Evolutionary conservation across 345 rosid species (phyloP), one percentile per base, ranked within the genome.

Genomic region (Ricinus communis): DNA sequence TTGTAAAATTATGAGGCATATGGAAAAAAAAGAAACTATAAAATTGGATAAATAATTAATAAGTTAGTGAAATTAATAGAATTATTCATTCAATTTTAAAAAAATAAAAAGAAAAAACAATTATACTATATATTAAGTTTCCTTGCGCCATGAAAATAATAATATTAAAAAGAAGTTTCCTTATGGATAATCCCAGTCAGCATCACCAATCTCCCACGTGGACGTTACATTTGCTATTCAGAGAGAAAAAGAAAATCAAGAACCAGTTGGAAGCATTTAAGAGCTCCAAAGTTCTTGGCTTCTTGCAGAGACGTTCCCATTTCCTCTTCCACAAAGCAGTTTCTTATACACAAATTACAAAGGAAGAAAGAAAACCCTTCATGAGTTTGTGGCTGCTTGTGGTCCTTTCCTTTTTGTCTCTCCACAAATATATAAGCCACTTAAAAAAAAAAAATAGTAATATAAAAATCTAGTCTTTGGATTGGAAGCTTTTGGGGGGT

Each of bases 351-450:
- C 65, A 33, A 33, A 64, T 46, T 46, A 12, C 25, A 5, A 5
- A 64, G 43, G 13, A 62, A 8, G 22, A 6, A 63, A 25, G 8
- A 1, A 27, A 27, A 7, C 73, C 76, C 38, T 46, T 62, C 50
- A 38, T 38, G 65, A 71, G 82, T 83, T 76, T 76, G 82, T 86
- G 85, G 81, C 71, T 38, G 51, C n/a, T 65, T 71, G 31, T 70
- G 65, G 62, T 65, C 78, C 87, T 84, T 71, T n/a, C n/a, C n/a
- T n/a, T n/a, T n/a, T n/a, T n/a, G n/a, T n/a, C n/a, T n/a, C n/a
- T n/a, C n/a, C n/a, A n/a, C n/a, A n/a, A n/a, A 27, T 27, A 60
- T 60, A 15, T 46, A 25, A 25, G 40, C 56, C 65, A 41, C 50
- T 70, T 21, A 50, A 31, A 62, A 74, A 16, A 69, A 69, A 33